Evolutionary conservation across 2,329 filamentous ascomycete genomes (phyloP), one percentile per base, ranked within the genome.

Genomic region (Neofusicoccum sp.): DNA sequence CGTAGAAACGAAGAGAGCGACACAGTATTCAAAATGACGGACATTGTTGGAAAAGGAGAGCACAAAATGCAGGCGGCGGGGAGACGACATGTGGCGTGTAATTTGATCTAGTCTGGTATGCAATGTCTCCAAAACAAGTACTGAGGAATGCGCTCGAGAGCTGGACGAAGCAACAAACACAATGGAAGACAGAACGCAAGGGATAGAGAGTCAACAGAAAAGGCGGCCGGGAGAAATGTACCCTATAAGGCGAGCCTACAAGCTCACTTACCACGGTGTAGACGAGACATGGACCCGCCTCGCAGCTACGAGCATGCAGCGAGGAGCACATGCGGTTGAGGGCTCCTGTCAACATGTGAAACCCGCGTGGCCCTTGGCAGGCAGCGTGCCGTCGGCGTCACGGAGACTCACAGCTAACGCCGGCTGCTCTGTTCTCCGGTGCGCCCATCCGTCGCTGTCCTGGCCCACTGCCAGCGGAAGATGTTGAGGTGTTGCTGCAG

Each of bases 41-140:
- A 44, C 47, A 61, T 56, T 48, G 14, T 51, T 33, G 20, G 47
- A 33, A 45, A 60, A 53, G 47, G 20, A 40, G 26, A 38, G 38
- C 28, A 38, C 51, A 56, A 56, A 41, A 56, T 33, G 51, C 51
- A 28, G 28, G 51, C 51, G 51, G 51, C 51, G 38, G 51, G 58
- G 58, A 45, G 58, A 60, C 44, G 45, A 53, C 36, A 53, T 60
- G 58, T 54, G 49, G 48, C 49, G 41, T 61, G 59, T 54, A 56
- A 54, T 54, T 54, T 31, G 48, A 44, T 61, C 59, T 41, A 47
- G 20, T 48, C 20, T 61, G 59, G 59, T 40, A 61, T 61, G 59
- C 30, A 56, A 43, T 56, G 40, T 36, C 47, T 56, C 26, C 48
- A 61, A 54, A 60, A 54, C 48, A 54, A 61, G 48, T 16, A 28